Conservation (phyloP, 305 asterid species). For the Fraxinus velutina region DNA sequence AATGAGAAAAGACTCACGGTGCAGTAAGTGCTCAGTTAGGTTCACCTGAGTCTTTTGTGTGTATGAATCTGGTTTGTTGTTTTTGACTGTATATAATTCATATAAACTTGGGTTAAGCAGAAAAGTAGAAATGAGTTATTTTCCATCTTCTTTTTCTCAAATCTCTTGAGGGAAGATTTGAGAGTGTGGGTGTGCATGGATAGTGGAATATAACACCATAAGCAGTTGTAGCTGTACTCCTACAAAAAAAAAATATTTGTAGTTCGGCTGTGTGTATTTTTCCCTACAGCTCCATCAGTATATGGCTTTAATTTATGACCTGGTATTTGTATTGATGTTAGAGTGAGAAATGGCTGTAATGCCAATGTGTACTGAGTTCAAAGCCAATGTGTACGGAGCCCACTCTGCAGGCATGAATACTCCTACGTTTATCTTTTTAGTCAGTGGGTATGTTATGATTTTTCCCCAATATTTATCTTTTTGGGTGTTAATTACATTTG, state of each 20-base stretch:
- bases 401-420: neutral
- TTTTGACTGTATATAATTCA: neutral
- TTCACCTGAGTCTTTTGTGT: constrained; percentile 2
- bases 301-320: neutral
- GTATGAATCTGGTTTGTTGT: constrained; percentile 1
- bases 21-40: neutral
- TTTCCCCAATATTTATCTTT: neutral
- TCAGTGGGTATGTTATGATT: constrained; percentile 6
- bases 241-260: neutral
- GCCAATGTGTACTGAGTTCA: neutral
- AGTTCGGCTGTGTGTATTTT: neutral
- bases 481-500: neutral
- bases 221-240: neutral
- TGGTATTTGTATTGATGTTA: neutral
- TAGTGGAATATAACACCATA: neutral
- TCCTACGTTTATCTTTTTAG: neutral
- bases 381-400: neutral
- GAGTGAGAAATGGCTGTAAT: constrained; percentile 11
- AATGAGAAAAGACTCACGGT: neutral
- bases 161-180: neutral
- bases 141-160: neutral
- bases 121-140: neutral
- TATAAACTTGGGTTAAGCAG: neutral
- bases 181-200: neutral
- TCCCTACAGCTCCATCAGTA: neutral